Evolutionary conservation across 2,329 filamentous ascomycete genomes (phyloP), one percentile per base, ranked within the genome.

Genomic region (Venturia asperata): DNA sequence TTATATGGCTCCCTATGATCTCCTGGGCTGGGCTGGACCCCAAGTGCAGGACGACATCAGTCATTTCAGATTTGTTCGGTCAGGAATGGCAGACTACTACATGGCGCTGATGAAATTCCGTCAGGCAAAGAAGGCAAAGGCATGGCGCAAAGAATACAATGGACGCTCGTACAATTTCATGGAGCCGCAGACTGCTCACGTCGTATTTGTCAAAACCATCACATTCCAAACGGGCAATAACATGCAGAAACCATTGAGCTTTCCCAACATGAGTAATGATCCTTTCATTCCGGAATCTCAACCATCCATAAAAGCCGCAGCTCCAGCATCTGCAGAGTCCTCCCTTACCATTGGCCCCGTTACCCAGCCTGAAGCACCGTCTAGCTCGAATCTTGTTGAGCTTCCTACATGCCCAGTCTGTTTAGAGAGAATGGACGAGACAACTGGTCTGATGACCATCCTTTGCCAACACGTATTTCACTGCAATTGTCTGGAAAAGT

Each of bases 391-490:
- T 62, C 82, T 97, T 1, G 83, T 96, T 64, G 94, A 99, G 77
- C 80, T 99, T 15, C 94, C 94, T 1, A 97, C 94, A 1, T 99
- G 94, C 69, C 92, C 94, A 0, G 94, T 99, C 11, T 99, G 94
- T 70, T 83, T 99, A 5, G 94, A 99, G 75, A 88, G 93, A 61
- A 99, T 99, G 94, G 94, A 99, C 72, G 93, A 97, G 74, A 97
- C 92, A 0, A 95, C 92, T 0, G 94, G 94, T 0, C 81, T 99
- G 2, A 85, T 99, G 73, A 99, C 94, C 0, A 97, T 97, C 49
- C 87, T 95, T 39, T 99, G 94, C 74, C 93, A 97, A 72, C 94
- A 99, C 72, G 91, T 97, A 63, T 99, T 99, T 73, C 94, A 99
- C 75, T 97, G 94, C 73, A 92, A 88, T 1, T 99, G 94, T 76